These are phyloP conservation scores for Amauroascus niger DNA, from an alignment of 2,329 filamentous ascomycete species.

Conservation along the genomic window DNA sequence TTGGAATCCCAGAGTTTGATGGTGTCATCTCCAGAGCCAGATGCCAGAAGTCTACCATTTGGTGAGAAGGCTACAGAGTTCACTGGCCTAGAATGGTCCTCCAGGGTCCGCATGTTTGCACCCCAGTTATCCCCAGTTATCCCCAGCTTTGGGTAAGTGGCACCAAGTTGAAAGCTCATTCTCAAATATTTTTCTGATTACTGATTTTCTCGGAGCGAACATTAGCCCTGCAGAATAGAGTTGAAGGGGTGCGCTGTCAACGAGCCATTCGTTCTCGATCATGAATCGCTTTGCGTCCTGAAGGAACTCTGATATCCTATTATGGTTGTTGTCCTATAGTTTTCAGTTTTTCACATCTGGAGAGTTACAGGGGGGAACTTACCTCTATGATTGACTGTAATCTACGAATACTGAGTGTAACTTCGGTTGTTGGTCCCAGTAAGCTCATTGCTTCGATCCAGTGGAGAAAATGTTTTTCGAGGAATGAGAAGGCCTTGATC, in stretches of 20 bases:
- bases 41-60: neutral
- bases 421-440: constrained; percentile 18
- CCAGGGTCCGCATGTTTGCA: neutral
- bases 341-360: neutral
- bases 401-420: constrained; percentile 14
- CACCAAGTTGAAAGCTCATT: neutral
- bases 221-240: constrained; percentile 3
- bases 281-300: constrained; percentile 8
- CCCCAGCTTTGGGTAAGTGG: too few species aligned
- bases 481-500: constrained; percentile 7
- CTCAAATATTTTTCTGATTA: constrained; percentile 5
- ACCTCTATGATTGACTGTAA: neutral
- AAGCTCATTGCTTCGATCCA: constrained; percentile 20
- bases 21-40: neutral
- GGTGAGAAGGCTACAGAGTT: neutral
- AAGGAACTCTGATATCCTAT: neutral
- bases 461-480: constrained; percentile 12
- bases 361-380: neutral
- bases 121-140: too few species aligned
- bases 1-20: constrained; percentile 17
- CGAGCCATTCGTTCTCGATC: neutral
- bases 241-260: constrained; percentile 4
- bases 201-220: neutral
- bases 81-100: neutral
- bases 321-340: neutral